phyloP scores from a whole-genome alignment of 371 early-diverging fungal genomes.

The Apophysomyces trapeziformis region DNA sequence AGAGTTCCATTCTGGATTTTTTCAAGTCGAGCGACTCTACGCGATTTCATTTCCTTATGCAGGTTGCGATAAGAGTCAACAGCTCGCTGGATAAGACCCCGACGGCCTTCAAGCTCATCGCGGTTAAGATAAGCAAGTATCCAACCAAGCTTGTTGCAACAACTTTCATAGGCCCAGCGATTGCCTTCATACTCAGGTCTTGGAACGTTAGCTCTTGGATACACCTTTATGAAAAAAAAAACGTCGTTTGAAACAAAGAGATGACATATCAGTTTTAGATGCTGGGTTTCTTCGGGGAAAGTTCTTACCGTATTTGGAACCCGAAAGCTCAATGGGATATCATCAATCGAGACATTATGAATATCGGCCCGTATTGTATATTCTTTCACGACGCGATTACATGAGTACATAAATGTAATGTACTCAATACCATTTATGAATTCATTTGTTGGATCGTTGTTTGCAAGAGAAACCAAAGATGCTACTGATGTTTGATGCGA shows the following conservation, averaged over 20 bases:
- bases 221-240: constrained; percentile 50
- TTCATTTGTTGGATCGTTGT: constrained; percentile 53
- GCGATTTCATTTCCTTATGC: constrained; percentile 75
- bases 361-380: constrained; percentile 83
- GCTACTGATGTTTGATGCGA: constrained; percentile 53
- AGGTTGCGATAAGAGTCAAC: constrained; percentile 90
- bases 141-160: constrained; percentile 89
- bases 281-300: neutral
- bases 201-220: constrained; percentile 80
- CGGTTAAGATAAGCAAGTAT: constrained; percentile 81
- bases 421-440: constrained; percentile 62
- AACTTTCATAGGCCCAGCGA: constrained; percentile 91
- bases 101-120: constrained; percentile 73
- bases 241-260: neutral
- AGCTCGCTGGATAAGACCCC: constrained; percentile 90
- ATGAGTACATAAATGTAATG: constrained; percentile 70
- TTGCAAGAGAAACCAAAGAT: constrained; percentile 53
- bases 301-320: constrained; percentile 66
- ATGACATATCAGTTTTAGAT: neutral
- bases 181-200: constrained; percentile 78
- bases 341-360: constrained; percentile 60
- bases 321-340: constrained; percentile 72
- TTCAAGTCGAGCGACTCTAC: constrained; percentile 78
- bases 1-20: constrained; percentile 72
- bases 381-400: constrained; percentile 65